A percentile compares a stretch with the other conserved stretches of the same genome.
Conservation (phyloP, 768 basidiomycete species). For the Termitomyces sp. region DNA sequence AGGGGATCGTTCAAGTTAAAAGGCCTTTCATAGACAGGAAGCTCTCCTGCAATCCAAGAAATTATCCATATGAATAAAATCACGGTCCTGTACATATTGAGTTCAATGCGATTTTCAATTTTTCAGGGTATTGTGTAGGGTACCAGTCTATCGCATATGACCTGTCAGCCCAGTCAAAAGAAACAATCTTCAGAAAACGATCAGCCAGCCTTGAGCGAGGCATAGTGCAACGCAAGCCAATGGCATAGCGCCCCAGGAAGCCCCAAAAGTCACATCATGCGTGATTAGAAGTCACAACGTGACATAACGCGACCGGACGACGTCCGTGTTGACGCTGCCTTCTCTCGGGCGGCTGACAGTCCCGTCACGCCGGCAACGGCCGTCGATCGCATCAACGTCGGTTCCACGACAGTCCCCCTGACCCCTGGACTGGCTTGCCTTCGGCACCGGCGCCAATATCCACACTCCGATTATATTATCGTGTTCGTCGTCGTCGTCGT, state of each 20-base stretch:
- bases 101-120: background rate
- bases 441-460: too few species aligned
- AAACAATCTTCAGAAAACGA: slow-evolving; percentile 30
- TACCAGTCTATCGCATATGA: slow-evolving; percentile 56
- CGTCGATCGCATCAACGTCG: too few species aligned
- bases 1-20: slow-evolving; percentile 45
- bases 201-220: slow-evolving; percentile 8
- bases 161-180: slow-evolving; percentile 37
- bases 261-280: background rate
- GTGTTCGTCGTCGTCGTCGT: too few species aligned
- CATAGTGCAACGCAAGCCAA: background rate
- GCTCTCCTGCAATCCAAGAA: slow-evolving; percentile 29
- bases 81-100: slow-evolving; percentile 22
- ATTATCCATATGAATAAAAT: slow-evolving; percentile 39
- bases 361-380: too few species aligned
- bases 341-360: too few species aligned
- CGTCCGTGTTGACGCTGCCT: background rate
- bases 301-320: slow-evolving; percentile 20
- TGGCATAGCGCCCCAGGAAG: too few species aligned
- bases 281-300: slow-evolving; percentile 4
- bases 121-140: background rate
- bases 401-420: too few species aligned
- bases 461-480: too few species aligned
- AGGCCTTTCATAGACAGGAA: slow-evolving; percentile 44
- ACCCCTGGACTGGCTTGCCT: too few species aligned